Percentiles rank a stretch among this genome's conserved stretches.
These are phyloP conservation scores for Thyridium curvatum DNA, from an alignment of 2,329 filamentous ascomycete genomes.

Conservation along the genomic window DNA sequence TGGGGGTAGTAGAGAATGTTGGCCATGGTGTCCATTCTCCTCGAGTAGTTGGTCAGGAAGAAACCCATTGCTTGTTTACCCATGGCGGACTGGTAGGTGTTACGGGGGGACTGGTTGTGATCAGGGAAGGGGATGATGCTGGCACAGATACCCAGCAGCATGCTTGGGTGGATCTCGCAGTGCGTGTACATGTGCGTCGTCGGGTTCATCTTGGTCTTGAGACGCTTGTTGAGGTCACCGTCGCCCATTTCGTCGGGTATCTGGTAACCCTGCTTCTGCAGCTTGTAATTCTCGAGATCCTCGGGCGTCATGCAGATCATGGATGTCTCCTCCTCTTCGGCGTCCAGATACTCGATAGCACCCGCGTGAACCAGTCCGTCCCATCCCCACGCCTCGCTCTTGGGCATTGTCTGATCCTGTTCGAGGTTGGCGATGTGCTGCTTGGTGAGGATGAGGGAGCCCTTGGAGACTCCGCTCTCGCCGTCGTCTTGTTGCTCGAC, in stretches of 20 bases:
- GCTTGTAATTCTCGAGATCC: constrained; percentile 74
- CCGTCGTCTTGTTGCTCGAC: constrained; percentile 80
- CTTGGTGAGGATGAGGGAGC: constrained; percentile 75
- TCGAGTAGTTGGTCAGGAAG: constrained; percentile 92
- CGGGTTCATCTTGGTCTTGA: constrained; percentile 83
- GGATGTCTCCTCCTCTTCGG: constrained; percentile 94
- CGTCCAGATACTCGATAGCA: constrained; percentile 92
- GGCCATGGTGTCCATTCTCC: constrained; percentile 99
- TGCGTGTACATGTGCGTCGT: constrained; percentile 92
- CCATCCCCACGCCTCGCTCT: constrained; percentile 69
- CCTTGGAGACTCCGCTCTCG: constrained; percentile 52
- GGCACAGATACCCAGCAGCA: constrained; percentile 97
- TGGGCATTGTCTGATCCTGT: constrained; percentile 52
- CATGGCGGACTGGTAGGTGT: constrained; percentile 99
- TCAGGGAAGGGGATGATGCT: constrained; percentile 99
- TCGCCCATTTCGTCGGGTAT: constrained; percentile 48
- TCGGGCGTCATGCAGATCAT: constrained; percentile 99
- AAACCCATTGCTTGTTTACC: constrained; percentile 99
- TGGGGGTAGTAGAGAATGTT: constrained; percentile 99
- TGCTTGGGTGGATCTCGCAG: constrained; percentile 98
- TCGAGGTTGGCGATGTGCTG: constrained; percentile 73
- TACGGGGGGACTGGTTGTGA: constrained; percentile 97
- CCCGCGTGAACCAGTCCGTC: constrained; percentile 76
- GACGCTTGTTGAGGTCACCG: constrained; percentile 74
- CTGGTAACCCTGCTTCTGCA: constrained; percentile 44